These are phyloP conservation scores for Cystobasidium slooffiae DNA, from an alignment of 1,284 basidiomycete genomes.

Conservation along the genomic window DNA sequence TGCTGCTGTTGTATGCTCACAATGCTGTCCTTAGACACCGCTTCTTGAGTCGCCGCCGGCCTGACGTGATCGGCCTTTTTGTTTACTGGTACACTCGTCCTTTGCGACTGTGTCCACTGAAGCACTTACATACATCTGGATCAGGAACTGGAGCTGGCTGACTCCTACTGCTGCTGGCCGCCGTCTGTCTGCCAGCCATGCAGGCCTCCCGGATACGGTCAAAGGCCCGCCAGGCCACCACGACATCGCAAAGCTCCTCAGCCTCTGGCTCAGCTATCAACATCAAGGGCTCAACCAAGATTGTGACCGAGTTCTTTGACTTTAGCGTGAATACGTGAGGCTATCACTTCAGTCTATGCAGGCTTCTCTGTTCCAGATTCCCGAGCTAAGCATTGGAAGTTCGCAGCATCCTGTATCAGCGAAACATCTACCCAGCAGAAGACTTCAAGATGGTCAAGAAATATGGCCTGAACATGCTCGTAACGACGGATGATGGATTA, in stretches of 20 bases:
- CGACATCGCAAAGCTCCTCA: conserved; percentile 2
- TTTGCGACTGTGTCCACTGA: not conserved
- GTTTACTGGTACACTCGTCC: too few species aligned
- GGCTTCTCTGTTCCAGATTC: too few species aligned
- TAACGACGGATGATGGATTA: conserved; percentile 88
- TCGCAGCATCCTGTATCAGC: conserved; percentile 87
- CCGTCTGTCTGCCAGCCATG: conserved; percentile 20
- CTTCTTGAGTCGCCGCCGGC: too few species aligned
- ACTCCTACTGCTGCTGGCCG: not conserved
- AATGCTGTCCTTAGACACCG: not conserved
- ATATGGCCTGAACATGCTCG: conserved; percentile 92
- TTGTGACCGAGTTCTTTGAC: conserved; percentile 99
- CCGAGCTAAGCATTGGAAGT: conserved; percentile 38
- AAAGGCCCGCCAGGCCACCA: conserved; percentile 26
- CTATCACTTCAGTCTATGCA: conserved; percentile 55
- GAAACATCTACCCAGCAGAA: conserved; percentile 94
- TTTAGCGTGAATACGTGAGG: conserved; percentile 87
- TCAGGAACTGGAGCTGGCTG: not conserved
- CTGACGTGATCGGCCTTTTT: too few species aligned
- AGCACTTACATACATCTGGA: not conserved
- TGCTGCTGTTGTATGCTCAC: not conserved
- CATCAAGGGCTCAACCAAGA: conserved; percentile 88
- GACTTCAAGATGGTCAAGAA: conserved; percentile 99
- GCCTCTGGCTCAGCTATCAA: conserved; percentile 66
- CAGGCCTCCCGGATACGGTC: conserved; percentile 18